Evolutionary conservation across 352 stramenopile species (phyloP).

Genomic region (Phytophthora europaea): DNA sequence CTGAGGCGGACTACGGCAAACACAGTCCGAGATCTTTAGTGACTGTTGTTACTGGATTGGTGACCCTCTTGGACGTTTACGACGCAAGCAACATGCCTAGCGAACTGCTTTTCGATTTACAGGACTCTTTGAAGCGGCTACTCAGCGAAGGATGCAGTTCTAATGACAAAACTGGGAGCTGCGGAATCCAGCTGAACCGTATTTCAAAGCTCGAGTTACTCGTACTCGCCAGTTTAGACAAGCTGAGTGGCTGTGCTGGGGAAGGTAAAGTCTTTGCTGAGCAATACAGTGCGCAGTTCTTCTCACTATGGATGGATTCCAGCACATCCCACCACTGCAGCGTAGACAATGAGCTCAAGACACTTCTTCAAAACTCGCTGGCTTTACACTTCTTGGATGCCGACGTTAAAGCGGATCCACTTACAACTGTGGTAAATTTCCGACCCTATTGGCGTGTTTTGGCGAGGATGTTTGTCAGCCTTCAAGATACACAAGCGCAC

Average conservation of each 20-base stretch:
- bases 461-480: constrained; percentile 13
- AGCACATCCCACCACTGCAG: neutral
- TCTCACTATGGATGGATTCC: constrained; percentile 22
- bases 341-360: neutral
- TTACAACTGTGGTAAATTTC: neutral
- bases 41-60: constrained; percentile 1
- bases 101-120: constrained; percentile 1
- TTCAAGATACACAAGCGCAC: neutral
- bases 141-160: neutral
- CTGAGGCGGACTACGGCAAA: neutral
- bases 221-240: constrained; percentile 8
- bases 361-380: constrained; percentile 5
- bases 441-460: constrained; percentile 23
- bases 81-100: neutral
- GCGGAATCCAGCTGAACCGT: too few relatives aligned
- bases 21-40: neutral
- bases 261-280: neutral
- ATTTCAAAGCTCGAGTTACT: constrained; percentile 8
- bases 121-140: neutral
- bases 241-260: constrained; percentile 3
- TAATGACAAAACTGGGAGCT: too few relatives aligned
- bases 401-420: neutral
- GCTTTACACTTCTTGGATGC: neutral
- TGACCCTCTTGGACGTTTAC: neutral
- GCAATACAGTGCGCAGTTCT: neutral